Percentiles rank a stretch among this genome's conserved stretches.
phyloP scores from a whole-genome alignment of 768 basidiomycete genomes.

The Tephrocybe sp. region DNA sequence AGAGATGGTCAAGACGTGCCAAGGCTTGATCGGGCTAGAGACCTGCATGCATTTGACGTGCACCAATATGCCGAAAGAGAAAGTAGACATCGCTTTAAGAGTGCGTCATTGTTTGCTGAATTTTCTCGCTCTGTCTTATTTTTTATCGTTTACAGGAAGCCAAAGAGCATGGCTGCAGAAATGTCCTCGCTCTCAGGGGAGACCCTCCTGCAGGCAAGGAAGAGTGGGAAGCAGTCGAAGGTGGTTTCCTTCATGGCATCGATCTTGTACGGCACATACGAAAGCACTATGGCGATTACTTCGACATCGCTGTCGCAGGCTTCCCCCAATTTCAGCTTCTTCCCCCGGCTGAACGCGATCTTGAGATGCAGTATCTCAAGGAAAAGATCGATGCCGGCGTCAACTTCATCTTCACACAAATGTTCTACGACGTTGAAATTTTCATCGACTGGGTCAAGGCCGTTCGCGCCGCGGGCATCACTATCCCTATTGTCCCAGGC shows the following conservation, averaged over 20 bases:
- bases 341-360: constrained; percentile 69
- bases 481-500: constrained; percentile 89
- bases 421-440: constrained; percentile 94
- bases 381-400: constrained; percentile 90
- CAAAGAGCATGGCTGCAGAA: constrained; percentile 85
- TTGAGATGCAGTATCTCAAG: constrained; percentile 85
- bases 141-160: constrained; percentile 64
- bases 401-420: constrained; percentile 95
- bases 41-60: constrained; percentile 99
- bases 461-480: constrained; percentile 83
- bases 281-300: constrained; percentile 82
- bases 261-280: constrained; percentile 93
- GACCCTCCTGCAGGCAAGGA: constrained; percentile 89
- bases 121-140: constrained; percentile 4
- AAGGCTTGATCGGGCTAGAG: constrained; percentile 89
- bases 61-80: constrained; percentile 97
- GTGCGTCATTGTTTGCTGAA: constrained; percentile 49
- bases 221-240: constrained; percentile 91
- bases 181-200: constrained; percentile 90
- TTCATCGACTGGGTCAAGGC: constrained; percentile 91
- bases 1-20: constrained; percentile 93
- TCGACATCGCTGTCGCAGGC: constrained; percentile 92
- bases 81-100: constrained; percentile 87
- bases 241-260: constrained; percentile 86
- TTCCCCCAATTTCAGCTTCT: constrained; percentile 84